Percentiles rank a stretch among this genome's conserved stretches.
These are phyloP conservation scores for Lecanicillium sp. DNA, from an alignment of 2,329 filamentous ascomycete genomes.

Conservation along the genomic window DNA sequence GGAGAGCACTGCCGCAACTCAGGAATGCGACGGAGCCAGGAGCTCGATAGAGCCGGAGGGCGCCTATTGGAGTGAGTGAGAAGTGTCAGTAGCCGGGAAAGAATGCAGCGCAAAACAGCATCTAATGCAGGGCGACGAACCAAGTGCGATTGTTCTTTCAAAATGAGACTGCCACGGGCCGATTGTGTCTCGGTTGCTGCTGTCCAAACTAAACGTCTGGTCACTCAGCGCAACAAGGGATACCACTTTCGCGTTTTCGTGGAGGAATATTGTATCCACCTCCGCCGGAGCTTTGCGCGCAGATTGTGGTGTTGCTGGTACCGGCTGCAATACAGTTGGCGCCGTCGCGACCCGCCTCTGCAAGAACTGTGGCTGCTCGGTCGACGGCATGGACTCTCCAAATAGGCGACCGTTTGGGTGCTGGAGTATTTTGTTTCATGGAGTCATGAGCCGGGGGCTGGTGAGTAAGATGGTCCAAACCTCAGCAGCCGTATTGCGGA, in stretches of 20 bases:
- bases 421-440: neutral
- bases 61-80: slow-evolving; percentile 40
- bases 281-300: neutral
- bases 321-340: slow-evolving; percentile 23
- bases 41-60: slow-evolving; percentile 77
- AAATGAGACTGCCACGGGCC: slow-evolving; percentile 69
- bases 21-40: slow-evolving; percentile 83
- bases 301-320: neutral
- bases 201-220: slow-evolving; percentile 25
- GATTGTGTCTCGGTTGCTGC: slow-evolving; percentile 48
- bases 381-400: neutral
- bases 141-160: slow-evolving; percentile 74
- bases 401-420: neutral
- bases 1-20: slow-evolving; percentile 75
- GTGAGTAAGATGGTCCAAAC: too few relatives aligned
- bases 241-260: slow-evolving; percentile 7
- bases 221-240: slow-evolving; percentile 14
- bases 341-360: slow-evolving; percentile 25
- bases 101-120: neutral
- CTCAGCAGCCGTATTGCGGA: too few relatives aligned
- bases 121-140: slow-evolving; percentile 46
- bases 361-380: neutral
- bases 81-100: neutral
- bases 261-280: slow-evolving; percentile 1
- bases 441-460: neutral